Conservation (phyloP, 306 rosid genomes). For the Mimosa pudica region DNA sequence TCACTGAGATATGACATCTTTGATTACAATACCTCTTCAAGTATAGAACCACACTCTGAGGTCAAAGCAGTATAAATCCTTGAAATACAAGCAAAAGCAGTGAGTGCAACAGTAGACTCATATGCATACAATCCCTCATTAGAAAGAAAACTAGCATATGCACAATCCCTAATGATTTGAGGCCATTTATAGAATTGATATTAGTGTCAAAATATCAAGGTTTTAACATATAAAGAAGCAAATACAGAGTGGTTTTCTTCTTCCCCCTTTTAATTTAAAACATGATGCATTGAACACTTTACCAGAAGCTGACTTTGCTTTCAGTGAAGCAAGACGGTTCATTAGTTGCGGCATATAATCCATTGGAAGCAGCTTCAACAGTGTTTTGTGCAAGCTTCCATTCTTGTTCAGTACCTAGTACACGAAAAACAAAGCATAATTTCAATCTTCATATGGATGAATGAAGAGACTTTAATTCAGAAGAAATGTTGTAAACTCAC, state of each 20-base stretch:
- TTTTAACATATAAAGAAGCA: background rate
- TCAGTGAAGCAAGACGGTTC: conserved; percentile 75
- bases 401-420: conserved; percentile 88
- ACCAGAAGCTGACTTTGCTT: conserved; percentile 94
- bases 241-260: background rate
- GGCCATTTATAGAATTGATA: background rate
- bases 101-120: conserved; percentile 72
- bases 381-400: conserved; percentile 89
- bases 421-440: conserved; percentile 40
- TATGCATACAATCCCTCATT: conserved; percentile 81
- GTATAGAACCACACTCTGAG: conserved; percentile 98
- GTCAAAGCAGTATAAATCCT: conserved; percentile 88
- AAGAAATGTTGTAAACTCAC: conserved; percentile 55
- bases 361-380: conserved; percentile 87
- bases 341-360: conserved; percentile 69
- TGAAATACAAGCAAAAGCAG: conserved; percentile 70
- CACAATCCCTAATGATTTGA: background rate
- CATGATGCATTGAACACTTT: conserved; percentile 22
- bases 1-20: conserved; percentile 18
- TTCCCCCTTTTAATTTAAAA: background rate
- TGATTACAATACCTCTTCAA: conserved; percentile 74
- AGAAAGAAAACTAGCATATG: conserved; percentile 38
- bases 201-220: background rate
- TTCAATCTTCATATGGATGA: conserved; percentile 19
- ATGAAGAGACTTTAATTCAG: conserved; percentile 30